Evolutionary conservation across 768 basidiomycete species (phyloP).

Genomic region (Lactifluus rugatus): DNA sequence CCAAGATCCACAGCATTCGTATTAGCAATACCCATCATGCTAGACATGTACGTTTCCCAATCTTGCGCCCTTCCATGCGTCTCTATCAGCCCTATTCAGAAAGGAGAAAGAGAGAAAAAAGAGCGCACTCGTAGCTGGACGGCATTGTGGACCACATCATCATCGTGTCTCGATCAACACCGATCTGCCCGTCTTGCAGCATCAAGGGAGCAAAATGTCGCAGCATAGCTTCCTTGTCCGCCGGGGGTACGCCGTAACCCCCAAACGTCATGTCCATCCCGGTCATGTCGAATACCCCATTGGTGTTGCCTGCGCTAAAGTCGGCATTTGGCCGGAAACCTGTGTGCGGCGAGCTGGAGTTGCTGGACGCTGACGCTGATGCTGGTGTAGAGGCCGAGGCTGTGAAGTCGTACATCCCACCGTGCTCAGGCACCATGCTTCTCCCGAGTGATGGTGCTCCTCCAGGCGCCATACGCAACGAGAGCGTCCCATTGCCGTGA

Average conservation of each 20-base stretch:
- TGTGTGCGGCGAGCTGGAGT: neutral
- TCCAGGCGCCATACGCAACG: neutral
- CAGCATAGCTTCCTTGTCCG: conserved; percentile 5
- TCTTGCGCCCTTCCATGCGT: conserved; percentile 12
- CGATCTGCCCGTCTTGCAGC: conserved; percentile 17
- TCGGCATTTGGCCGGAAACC: neutral
- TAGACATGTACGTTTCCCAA: conserved; percentile 19
- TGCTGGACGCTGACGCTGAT: neutral
- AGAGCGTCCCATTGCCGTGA: neutral
- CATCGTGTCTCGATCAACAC: conserved; percentile 18
- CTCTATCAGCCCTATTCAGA: neutral
- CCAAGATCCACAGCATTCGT: neutral
- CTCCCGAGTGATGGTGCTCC: neutral
- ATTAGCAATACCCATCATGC: conserved; percentile 7
- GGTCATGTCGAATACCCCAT: neutral
- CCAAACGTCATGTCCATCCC: conserved; percentile 11
- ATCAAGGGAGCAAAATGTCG: conserved; percentile 1
- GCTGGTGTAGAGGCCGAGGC: neutral
- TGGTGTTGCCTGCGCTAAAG: neutral
- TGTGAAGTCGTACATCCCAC: neutral
- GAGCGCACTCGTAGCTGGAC: conserved; percentile 14
- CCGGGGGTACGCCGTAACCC: neutral
- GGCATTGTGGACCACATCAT: conserved; percentile 21
- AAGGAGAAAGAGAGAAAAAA: neutral
- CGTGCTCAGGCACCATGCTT: neutral